Percentiles rank a stretch among this genome's conserved stretches.
Evolutionary conservation across 2,329 filamentous ascomycete species (phyloP).

Genomic region (Cadophora malorum): DNA sequence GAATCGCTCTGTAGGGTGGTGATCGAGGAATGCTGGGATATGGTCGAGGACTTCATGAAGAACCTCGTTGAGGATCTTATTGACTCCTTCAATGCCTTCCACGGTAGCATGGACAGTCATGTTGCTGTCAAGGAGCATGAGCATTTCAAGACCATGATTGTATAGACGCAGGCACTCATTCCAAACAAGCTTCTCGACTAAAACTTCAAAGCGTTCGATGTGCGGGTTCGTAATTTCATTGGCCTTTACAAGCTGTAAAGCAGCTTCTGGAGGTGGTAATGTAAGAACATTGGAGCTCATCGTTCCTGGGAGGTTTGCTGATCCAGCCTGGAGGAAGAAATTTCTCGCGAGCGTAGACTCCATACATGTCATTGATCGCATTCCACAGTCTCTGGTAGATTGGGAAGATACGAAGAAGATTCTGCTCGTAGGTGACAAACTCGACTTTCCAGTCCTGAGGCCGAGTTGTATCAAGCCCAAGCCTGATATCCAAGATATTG

Average conservation of each 20-base stretch:
- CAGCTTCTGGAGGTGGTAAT: background rate
- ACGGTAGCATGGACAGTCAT: background rate
- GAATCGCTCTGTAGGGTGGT: constrained; percentile 5
- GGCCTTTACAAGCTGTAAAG: background rate
- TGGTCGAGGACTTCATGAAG: constrained; percentile 22
- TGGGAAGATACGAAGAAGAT: constrained; percentile 22
- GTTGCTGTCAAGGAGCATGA: background rate
- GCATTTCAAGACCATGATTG: constrained; percentile 17
- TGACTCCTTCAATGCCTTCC: background rate
- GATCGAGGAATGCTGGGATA: background rate
- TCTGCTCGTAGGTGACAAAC: constrained; percentile 23
- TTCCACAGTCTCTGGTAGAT: constrained; percentile 20
- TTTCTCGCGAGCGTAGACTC: background rate
- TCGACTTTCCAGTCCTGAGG: constrained; percentile 16
- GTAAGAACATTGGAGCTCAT: background rate
- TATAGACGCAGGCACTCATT: constrained; percentile 21
- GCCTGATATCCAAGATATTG: constrained; percentile 18
- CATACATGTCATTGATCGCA: constrained; percentile 1
- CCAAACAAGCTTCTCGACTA: constrained; percentile 21
- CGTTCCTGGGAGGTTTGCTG: constrained; percentile 2
- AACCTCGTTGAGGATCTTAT: constrained; percentile 14
- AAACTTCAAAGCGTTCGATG: background rate
- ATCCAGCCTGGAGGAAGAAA: constrained; percentile 9
- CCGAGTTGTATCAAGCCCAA: constrained; percentile 20
- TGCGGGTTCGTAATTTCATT: constrained; percentile 8